Base-by-base conservation (phyloP, 2,329 filamentous ascomycete species). In the Shiraia bambusicola region DNA sequence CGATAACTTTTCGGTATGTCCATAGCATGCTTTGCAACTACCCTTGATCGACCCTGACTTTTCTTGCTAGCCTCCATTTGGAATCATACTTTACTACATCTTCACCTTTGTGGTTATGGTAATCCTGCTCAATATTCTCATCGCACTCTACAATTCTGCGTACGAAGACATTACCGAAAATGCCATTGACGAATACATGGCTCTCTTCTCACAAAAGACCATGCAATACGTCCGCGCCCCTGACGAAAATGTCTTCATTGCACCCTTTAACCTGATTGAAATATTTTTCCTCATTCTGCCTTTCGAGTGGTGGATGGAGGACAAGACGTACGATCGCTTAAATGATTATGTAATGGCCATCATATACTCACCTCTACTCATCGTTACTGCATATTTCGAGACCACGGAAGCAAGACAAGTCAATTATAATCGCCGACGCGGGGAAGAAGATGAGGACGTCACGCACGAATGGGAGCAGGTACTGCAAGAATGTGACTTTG, bases 101-200 rank as follows among this genome's bases (percentile, higher is more conserved):
- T 98, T 96, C 69, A 95, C 92, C 13, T 98, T 98, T 62, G 84
- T 97, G 28, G 87, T 98, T 60, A 96, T 95, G 86, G 91, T 93
- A 50, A 78, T 98, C 42, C 76, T 97, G 17, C 81, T 98, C 54
- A 98, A 98, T 67, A 89, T 98, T 58, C 82, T 98, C 43, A 97
- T 98, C 63, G 93, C 93, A 0, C 81, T 98, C 6, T 98, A 96
- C 75, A 97, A 97, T 72, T 92, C 86, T 33, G 90, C 93, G 2
- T 97, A 98, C 65, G 87, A 94, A 62, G 90, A 95, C 67, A 94
- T 96, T 45, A 94, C 91, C 58, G 84, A 87, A 32, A 87, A 98
- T 62, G 90, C 93, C 4, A 86, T 89, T 52, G 93, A 98, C 67
- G 93, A 98, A 69, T 98, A 90, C 70, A 84, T 98, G 66, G 92